Conservation (phyloP, 805 yeast species). For the Myxozyma melibiosi region DNA sequence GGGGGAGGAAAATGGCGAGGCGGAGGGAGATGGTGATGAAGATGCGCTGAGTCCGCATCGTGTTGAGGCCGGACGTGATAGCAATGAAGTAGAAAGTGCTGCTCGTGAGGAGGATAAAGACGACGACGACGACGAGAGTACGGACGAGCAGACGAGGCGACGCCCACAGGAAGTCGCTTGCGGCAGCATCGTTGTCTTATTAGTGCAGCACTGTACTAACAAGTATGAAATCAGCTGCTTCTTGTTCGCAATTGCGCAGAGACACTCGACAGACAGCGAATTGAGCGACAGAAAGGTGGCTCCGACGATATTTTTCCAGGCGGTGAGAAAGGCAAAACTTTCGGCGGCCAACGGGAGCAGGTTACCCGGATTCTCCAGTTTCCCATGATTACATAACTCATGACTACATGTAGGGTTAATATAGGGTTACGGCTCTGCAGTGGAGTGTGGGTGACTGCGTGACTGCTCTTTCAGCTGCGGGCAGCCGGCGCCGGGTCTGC, state of each 20-base stretch:
- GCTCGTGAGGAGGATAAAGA: too few relatives aligned
- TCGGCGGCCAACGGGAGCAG: too few relatives aligned
- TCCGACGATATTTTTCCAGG: slow-evolving; percentile 8
- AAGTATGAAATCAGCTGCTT: neutral
- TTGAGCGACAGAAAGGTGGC: too few relatives aligned
- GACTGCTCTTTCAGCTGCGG: neutral
- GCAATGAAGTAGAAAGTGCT: too few relatives aligned
- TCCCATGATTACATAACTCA: neutral
- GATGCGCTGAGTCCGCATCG: neutral
- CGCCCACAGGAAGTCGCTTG: neutral
- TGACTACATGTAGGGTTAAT: neutral
- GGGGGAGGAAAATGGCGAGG: neutral
- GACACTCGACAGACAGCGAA: too few relatives aligned
- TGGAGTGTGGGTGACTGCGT: too few relatives aligned
- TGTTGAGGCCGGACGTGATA: too few relatives aligned
- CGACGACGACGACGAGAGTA: too few relatives aligned
- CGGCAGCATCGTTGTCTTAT: neutral
- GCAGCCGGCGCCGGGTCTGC: neutral
- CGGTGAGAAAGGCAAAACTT: too few relatives aligned
- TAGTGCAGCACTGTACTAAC: neutral
- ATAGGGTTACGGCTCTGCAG: neutral
- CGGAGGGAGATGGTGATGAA: neutral
- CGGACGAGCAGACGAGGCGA: neutral
- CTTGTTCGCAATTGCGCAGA: too few relatives aligned
- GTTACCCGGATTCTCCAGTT: too few relatives aligned